Evolutionary conservation across 2,329 filamentous ascomycete species (phyloP), one percentile per base, ranked within the genome.

Genomic region (Aspergillus spinulosporus): DNA sequence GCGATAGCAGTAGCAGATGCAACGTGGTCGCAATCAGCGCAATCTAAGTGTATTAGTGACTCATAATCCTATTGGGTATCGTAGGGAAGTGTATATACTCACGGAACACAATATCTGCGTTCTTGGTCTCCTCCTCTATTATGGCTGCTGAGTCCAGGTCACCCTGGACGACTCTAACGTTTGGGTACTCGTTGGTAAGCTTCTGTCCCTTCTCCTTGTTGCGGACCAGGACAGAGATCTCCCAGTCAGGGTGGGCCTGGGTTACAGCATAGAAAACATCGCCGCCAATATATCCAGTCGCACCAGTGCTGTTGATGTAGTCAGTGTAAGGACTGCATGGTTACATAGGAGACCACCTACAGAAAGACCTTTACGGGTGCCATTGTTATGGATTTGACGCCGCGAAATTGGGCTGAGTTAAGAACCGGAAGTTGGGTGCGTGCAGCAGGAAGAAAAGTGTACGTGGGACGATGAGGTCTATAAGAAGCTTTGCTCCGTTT

Each of bases 211-310:
- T 77, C 11, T 76, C 72, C 56, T 73, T 71, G 60, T 67, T 78
- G 14, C 78, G 75, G 21, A 80, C 74, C 4, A 80, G 66, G 40
- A 70, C 74, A 0, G 75, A 73, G 49, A 77, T 61, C 40, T 79
- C 68, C 73, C 76, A 80, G 45, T 80, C 76, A 3, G 78, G 76
- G 60, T 82, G 79, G 4, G 73, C 66, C 44, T 76, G 69, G 40
- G 68, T 66, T 36, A 83, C 63, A 4, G 71, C 70, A 58, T 77
- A 76, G n/a, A 83, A 72, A 39, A 76, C 73, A 49, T 81, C 79
- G 34, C 81, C 81, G 4, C 80, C 80, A 47, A 83, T 82, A 63
- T 82, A 83, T 32, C 80, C 80, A 12, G 80, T 81, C 3, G 68
- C 74, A 15, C 80, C 80, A 34, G 79, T 82, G 11, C 80, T 82